Evolutionary conservation across 164 flowering plant genomes (phyloP).

Genomic region (Umbilicus rupestris): DNA sequence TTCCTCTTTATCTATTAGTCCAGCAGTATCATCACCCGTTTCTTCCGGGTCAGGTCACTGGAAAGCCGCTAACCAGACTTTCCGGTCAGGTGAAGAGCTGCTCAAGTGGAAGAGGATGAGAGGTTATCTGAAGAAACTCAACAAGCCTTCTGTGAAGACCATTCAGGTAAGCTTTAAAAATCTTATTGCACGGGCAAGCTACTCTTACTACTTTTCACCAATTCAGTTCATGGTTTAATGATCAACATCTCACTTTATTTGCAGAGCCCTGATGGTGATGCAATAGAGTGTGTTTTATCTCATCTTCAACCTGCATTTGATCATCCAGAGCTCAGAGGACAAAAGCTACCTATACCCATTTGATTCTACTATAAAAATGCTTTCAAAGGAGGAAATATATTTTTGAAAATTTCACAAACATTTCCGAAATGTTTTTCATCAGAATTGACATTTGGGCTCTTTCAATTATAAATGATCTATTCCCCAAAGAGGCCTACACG

Average conservation of each 20-base stretch:
- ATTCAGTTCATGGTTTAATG: background rate
- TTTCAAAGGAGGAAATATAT: too few species aligned
- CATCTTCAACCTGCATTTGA: conserved; percentile 58
- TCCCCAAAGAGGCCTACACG: conserved; percentile 63
- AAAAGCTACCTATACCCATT: conserved; percentile 53
- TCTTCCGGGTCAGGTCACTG: too few species aligned
- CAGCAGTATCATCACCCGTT: too few species aligned
- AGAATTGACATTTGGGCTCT: background rate
- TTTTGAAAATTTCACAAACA: too few species aligned
- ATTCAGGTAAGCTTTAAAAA: conserved; percentile 34
- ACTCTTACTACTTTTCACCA: too few species aligned
- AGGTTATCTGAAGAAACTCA: conserved; percentile 36
- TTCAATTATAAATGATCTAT: too few species aligned
- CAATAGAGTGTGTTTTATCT: conserved; percentile 68
- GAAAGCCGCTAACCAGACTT: conserved; percentile 23
- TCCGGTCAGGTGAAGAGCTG: conserved; percentile 29
- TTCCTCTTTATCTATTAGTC: too few species aligned
- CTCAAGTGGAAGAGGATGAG: conserved; percentile 28
- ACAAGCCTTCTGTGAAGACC: conserved; percentile 53
- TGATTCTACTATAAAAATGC: background rate
- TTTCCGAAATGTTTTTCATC: too few species aligned
- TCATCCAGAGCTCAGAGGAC: conserved; percentile 41
- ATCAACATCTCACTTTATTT: conserved; percentile 10
- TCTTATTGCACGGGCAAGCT: background rate
- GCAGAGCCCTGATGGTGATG: conserved; percentile 95